Conservation (phyloP, 768 basidiomycete genomes). For the Cystobasidium tubakii region DNA sequence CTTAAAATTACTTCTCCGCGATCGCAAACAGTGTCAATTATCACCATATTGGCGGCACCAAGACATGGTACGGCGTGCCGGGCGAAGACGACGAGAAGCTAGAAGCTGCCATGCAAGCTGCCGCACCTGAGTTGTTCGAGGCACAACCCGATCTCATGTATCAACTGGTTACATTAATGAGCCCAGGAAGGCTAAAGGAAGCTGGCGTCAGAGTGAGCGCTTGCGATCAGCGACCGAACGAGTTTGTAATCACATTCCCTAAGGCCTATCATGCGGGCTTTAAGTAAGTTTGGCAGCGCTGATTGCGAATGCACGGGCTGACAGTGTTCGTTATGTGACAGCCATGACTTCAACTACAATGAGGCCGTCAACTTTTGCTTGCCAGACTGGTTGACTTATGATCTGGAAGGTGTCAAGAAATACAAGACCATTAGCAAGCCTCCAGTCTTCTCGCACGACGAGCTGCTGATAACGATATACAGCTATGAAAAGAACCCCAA, state of each 20-base stretch:
- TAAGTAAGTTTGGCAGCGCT: constrained; percentile 97
- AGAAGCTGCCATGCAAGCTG: constrained; percentile 85
- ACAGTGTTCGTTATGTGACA: too few relatives aligned
- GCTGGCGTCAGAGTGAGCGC: constrained; percentile 87
- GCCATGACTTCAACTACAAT: constrained; percentile 98
- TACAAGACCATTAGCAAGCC: constrained; percentile 86
- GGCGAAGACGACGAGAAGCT: constrained; percentile 93
- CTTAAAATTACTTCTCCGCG: too few relatives aligned
- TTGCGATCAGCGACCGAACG: constrained; percentile 92
- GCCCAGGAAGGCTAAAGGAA: constrained; percentile 74
- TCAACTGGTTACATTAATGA: constrained; percentile 96
- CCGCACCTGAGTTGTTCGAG: constrained; percentile 96
- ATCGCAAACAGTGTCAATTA: constrained; percentile 46
- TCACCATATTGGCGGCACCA: constrained; percentile 94
- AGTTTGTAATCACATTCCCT: constrained; percentile 95
- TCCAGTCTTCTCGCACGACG: constrained; percentile 97
- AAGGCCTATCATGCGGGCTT: constrained; percentile 69
- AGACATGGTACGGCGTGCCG: constrained; percentile 99
- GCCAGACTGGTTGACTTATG: constrained; percentile 86
- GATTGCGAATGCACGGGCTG: too few relatives aligned
- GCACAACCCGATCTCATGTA: constrained; percentile 94
- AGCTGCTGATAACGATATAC: constrained; percentile 94
- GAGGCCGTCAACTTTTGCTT: constrained; percentile 98
- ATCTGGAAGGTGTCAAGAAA: constrained; percentile 76
- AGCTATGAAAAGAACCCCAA: constrained; percentile 85